Evolutionary conservation across 768 basidiomycete genomes (phyloP), one percentile per base, ranked within the genome.

Genomic region (Clitopilus hobsonii): DNA sequence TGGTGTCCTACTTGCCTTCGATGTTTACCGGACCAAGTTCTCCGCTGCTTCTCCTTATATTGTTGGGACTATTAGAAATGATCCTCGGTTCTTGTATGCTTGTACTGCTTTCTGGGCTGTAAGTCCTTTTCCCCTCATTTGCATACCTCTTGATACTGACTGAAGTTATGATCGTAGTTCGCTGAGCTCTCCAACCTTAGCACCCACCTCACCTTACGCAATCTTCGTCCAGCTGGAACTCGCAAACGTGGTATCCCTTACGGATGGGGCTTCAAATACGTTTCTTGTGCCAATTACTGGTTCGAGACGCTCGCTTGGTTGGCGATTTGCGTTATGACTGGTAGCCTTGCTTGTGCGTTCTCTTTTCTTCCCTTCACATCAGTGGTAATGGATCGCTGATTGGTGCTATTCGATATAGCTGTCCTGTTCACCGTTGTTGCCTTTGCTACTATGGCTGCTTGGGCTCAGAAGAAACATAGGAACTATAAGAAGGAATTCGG

Each of bases 401-500:
- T 20, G 56, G 25, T n/a, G n/a, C n/a, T n/a, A 54, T 51, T 8
- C 53, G 36, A 3, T 27, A 16, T 18, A n/a, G 57, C 41, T 20
- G 24, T 49, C 22, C 32, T 38, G 32, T 50, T 2, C 58, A 68
- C 83, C 45, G 75, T 72, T 8, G 78, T 91, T 38, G 77, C 81
- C 1, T 73, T 75, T 0, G 79, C 58, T 28, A 85, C 85, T 61
- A 98, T 98, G 94, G 73, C 76, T 11, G 60, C 79, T 6, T 99
- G 97, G 97, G 95, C 95, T 13, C 63, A 80, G 36, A 93, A 95
- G 77, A 98, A 97, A 74, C 95, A 98, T 63, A 74, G 71, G 53
- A 79, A 79, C 52, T 98, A 98, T 74, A 91, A 85, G 78, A 94
- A 88, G 65, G 96, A 99, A 69, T 97, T 98, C 61, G 94, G 94